phyloP scores from a whole-genome alignment of 169 alveolate genomes.

The Cyclospora cayetanensis region DNA sequence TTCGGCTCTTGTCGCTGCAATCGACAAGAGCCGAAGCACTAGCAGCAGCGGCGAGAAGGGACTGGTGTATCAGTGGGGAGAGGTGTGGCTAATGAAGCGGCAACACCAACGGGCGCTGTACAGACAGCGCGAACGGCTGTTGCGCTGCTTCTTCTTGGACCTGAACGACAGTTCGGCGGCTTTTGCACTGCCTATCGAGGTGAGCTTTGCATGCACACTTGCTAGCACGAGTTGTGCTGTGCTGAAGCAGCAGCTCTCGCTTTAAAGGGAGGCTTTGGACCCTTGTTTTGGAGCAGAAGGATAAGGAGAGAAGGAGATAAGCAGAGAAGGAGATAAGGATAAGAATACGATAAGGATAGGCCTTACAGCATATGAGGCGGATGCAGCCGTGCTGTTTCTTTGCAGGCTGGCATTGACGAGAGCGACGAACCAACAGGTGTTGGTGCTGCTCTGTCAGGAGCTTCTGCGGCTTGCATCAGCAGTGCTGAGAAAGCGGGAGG shows the following conservation, averaged over 20 bases:
- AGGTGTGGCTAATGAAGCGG: constrained; percentile 6
- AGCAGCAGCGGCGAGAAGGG: background rate
- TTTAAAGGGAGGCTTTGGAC: background rate
- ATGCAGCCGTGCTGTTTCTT: no score
- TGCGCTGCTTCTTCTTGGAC: constrained; percentile 68
- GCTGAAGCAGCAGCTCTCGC: background rate
- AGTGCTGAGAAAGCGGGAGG: background rate
- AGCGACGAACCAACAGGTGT: background rate
- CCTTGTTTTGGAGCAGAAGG: background rate
- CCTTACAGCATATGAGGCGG: no score
- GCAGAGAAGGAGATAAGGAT: background rate
- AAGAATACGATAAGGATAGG: background rate
- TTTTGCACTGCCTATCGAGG: constrained; percentile 5
- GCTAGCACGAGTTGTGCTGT: background rate
- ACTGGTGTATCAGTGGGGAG: background rate
- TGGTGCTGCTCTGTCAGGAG: constrained; percentile 1
- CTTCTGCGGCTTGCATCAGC: background rate
- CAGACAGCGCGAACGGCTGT: constrained; percentile 52
- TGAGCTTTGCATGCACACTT: background rate
- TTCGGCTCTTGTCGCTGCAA: background rate
- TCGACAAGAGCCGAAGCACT: background rate
- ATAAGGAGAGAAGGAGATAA: background rate
- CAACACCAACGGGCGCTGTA: constrained; percentile 38
- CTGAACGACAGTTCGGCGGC: constrained; percentile 58
- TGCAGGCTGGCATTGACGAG: constrained; percentile 16